Evolutionary conservation across 805 yeast genomes (phyloP), one percentile per base, ranked within the genome.

Genomic region (Saccharomycopsis sp.): DNA sequence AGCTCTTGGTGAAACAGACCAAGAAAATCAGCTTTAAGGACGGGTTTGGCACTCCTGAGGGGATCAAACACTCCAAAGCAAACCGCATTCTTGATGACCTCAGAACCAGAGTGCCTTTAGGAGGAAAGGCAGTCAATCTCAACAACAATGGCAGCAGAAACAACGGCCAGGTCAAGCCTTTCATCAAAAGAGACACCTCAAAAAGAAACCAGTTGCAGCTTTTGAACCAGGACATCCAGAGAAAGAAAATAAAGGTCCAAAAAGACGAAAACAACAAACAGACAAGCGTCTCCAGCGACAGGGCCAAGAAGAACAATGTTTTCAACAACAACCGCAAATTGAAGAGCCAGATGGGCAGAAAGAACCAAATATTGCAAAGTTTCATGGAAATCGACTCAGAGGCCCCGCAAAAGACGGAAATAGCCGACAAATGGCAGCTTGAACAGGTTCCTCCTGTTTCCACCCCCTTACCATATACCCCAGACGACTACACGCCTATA

Each of bases 361-460:
- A 18, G 21, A 44, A 44, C 48, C 48, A 44, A 7, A n/a, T 44
- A 44, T 44, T 44, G 16, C 9, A 44, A 44, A n/a, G 48, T 12
- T 44, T 44, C 21, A 44, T 44, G 18, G 48, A 44, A 16, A 29
- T 29, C 37, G 37, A 12, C 37, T 29, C 37, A 29, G 37, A 29
- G 16, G 18, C 21, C 48, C 16, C 18, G 16, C 8, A 18, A 16
- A n/a, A 44, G 20, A 44, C 18, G 7, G 29, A 62, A 68, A 59
- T 15, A 68, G 70, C 40, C 76, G 70, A 70, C 48, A 80, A 77
- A 54, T 41, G 16, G 21, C 58, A 56, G 34, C 71, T 82, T n/a
- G 88, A 83, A 61, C 66, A 67, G 47, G 76, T 75, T 21, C 79
- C 86, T 3, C 66, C 68, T 21, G 66, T 65, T 40, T 69, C 67